Percentiles rank a stretch among this genome's conserved stretches.
phyloP scores from a whole-genome alignment of 2,329 filamentous ascomycete genomes.

The Dactylonectria macrodidyma region DNA sequence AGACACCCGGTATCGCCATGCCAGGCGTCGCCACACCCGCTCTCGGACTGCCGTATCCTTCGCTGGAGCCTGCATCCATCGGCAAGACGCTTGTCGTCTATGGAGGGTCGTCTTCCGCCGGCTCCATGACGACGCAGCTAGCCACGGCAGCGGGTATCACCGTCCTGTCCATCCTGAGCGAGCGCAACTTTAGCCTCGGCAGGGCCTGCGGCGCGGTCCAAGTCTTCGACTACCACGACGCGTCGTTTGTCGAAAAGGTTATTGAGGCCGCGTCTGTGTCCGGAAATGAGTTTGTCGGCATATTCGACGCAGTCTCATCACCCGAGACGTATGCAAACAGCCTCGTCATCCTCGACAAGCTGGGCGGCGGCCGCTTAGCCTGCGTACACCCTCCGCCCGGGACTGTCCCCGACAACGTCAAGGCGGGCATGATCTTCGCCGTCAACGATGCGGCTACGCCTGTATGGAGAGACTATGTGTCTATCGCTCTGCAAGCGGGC shows the following conservation, averaged over 20 bases:
- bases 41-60: constrained; percentile 42
- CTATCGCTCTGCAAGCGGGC: constrained; percentile 12
- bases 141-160: constrained; percentile 56
- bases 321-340: constrained; percentile 42
- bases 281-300: constrained; percentile 41
- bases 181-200: constrained; percentile 49
- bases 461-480: constrained; percentile 45
- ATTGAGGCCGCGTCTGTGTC: constrained; percentile 50
- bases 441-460: constrained; percentile 38
- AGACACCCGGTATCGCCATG: constrained; percentile 41
- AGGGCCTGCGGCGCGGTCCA: not conserved
- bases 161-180: constrained; percentile 58
- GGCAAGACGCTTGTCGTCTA: constrained; percentile 53
- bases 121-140: not conserved
- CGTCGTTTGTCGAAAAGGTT: not conserved
- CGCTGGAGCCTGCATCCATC: constrained; percentile 26
- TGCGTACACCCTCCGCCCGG: constrained; percentile 51
- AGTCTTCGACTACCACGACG: not conserved
- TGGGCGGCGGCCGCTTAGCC: constrained; percentile 41
- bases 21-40: constrained; percentile 49
- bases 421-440: constrained; percentile 52
- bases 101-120: constrained; percentile 55
- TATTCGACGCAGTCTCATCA: constrained; percentile 46
- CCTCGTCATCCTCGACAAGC: constrained; percentile 41
- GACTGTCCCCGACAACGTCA: constrained; percentile 50